Conservation (phyloP, 495 filamentous ascomycete genomes). For the Cudoniella acicularis region DNA sequence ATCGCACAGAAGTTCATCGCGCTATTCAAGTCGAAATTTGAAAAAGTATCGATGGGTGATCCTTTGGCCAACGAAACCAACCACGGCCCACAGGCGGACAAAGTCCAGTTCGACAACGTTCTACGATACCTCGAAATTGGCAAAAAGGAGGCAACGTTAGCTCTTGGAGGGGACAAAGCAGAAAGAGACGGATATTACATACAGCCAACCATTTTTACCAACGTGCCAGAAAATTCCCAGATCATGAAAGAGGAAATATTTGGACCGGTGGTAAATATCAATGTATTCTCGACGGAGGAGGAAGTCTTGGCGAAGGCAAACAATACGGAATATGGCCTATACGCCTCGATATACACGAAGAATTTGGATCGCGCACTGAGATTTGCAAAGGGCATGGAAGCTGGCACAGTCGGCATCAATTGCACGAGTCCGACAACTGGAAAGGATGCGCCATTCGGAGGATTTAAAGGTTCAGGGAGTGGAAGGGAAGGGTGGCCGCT, state of each 20-base stretch:
- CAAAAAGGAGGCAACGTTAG: slow-evolving; percentile 52
- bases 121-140: slow-evolving; percentile 60
- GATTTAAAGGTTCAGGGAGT: slow-evolving; percentile 19
- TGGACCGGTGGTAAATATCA: slow-evolving; percentile 49
- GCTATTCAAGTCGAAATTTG: slow-evolving; percentile 34
- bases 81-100: slow-evolving; percentile 77
- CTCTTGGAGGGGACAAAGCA: slow-evolving; percentile 4
- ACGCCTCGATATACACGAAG: slow-evolving; percentile 80
- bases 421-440: slow-evolving; percentile 21
- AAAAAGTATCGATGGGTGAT: slow-evolving; percentile 64
- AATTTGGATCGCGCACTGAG: slow-evolving; percentile 71
- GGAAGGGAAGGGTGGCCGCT: slow-evolving; percentile 18
- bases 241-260: slow-evolving; percentile 60
- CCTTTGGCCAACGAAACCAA: slow-evolving; percentile 81
- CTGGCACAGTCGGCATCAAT: slow-evolving; percentile 86
- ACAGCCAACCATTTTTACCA: slow-evolving; percentile 12
- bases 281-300: slow-evolving; percentile 54
- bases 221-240: slow-evolving; percentile 8
- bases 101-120: slow-evolving; percentile 56
- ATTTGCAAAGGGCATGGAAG: slow-evolving; percentile 69
- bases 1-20: slow-evolving; percentile 13
- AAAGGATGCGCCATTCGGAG: slow-evolving; percentile 23
- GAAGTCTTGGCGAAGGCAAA: slow-evolving; percentile 78
- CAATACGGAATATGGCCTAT: slow-evolving; percentile 74
- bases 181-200: slow-evolving; percentile 4